phyloP scores from a whole-genome alignment of 345 rosid genomes.

The Linum trigynum region DNA sequence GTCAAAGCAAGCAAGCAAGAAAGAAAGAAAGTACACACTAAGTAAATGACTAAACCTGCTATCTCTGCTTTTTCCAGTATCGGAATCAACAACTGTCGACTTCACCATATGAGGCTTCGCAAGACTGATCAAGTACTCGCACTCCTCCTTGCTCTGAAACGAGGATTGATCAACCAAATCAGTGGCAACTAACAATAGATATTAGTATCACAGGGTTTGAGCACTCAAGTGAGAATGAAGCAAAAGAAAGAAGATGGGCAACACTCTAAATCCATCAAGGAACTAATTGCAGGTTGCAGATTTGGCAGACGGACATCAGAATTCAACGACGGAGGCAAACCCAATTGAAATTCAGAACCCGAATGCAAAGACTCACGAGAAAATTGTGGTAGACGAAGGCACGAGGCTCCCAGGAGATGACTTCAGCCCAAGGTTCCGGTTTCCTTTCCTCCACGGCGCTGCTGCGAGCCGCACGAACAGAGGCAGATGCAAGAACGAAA shows the following conservation, averaged over 20 bases:
- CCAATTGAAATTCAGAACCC: background rate
- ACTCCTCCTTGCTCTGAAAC: conserved; percentile 61
- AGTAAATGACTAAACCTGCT: conserved; percentile 43
- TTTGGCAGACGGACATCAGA: background rate
- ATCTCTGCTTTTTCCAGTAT: conserved; percentile 81
- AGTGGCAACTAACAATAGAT: background rate
- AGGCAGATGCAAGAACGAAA: background rate
- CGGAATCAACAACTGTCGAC: conserved; percentile 74
- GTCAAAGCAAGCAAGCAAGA: background rate
- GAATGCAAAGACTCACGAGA: conserved; percentile 42
- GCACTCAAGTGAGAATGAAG: background rate
- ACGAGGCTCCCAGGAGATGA: conserved; percentile 93
- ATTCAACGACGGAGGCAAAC: background rate
- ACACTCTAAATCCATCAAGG: no score
- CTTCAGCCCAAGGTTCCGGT: conserved; percentile 70
- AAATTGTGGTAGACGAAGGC: conserved; percentile 82
- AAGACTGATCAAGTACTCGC: conserved; percentile 60
- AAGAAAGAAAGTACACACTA: background rate
- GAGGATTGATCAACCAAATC: background rate
- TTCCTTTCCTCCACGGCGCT: conserved; percentile 36
- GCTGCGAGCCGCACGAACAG: conserved; percentile 1
- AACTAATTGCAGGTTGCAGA: no score
- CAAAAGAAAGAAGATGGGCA: background rate
- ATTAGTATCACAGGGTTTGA: background rate
- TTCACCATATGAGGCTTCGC: conserved; percentile 82